These are phyloP conservation scores for Penicillium goetzii DNA, from an alignment of 495 filamentous ascomycete genomes.

Conservation along the genomic window DNA sequence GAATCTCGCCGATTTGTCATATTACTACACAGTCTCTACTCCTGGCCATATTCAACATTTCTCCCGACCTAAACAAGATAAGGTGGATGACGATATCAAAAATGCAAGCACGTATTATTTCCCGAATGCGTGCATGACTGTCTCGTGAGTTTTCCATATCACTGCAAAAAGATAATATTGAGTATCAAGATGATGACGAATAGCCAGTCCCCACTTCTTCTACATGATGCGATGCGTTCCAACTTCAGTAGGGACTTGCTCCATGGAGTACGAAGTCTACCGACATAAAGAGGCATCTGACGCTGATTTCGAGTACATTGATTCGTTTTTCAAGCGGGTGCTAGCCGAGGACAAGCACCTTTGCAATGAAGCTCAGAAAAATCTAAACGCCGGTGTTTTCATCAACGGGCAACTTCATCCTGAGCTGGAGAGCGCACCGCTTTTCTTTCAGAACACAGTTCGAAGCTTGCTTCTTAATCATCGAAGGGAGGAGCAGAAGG, in stretches of 20 bases:
- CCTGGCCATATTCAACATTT: conserved; percentile 48
- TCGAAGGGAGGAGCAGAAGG: conserved; percentile 41
- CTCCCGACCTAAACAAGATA: conserved; percentile 42
- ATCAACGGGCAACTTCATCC: conserved; percentile 54
- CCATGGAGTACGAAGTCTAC: conserved; percentile 52
- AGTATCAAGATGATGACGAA: neutral
- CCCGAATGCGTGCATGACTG: conserved; percentile 52
- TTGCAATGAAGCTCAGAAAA: conserved; percentile 49
- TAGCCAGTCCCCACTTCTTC: conserved; percentile 47
- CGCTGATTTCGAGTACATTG: conserved; percentile 44
- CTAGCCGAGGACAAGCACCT: conserved; percentile 51
- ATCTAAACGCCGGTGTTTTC: conserved; percentile 50
- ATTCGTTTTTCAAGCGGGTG: conserved; percentile 46
- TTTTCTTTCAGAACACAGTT: conserved; percentile 53
- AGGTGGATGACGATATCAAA: conserved; percentile 38
- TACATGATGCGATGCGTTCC: conserved; percentile 51
- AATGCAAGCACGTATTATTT: conserved; percentile 54
- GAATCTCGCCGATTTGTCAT: conserved; percentile 44
- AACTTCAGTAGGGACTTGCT: conserved; percentile 35
- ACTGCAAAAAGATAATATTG: neutral
- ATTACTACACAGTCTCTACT: conserved; percentile 47
- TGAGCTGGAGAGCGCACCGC: conserved; percentile 43
- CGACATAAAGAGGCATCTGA: conserved; percentile 45
- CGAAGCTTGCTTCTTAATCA: conserved; percentile 44
- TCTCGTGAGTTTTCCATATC: conserved; percentile 44